Conservation (phyloP, 192 early-diverging fungal genomes). For the Neocallimastix lanati region DNA sequence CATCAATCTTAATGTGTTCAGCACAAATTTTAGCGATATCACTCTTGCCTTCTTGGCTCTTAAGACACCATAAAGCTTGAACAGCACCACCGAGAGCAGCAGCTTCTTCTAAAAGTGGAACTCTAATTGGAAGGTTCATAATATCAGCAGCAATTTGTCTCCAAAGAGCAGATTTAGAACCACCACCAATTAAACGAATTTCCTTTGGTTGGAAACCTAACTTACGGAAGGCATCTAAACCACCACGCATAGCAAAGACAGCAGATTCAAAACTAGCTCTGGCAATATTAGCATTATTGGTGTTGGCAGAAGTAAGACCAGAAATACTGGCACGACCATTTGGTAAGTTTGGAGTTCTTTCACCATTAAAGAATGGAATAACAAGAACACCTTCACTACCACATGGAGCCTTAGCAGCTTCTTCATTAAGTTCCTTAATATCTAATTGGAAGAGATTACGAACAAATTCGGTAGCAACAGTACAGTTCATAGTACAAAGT, state of each 20-base stretch:
- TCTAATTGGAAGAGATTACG: neutral
- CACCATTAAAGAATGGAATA: neutral
- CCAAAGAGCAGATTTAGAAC: neutral
- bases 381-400: neutral
- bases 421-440: neutral
- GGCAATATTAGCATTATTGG: neutral
- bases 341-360: neutral
- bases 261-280: neutral
- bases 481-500: neutral
- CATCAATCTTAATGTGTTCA: neutral
- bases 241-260: neutral
- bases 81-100: neutral
- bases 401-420: neutral
- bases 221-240: neutral
- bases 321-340: neutral
- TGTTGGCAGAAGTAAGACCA: neutral
- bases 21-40: neutral
- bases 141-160: neutral
- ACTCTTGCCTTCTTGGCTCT: neutral
- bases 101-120: neutral
- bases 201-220: neutral
- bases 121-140: neutral
- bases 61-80: neutral
- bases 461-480: neutral
- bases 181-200: neutral